These are phyloP conservation scores for Calonectria naviculata DNA, from an alignment of 2,329 filamentous ascomycete genomes.

Conservation along the genomic window DNA sequence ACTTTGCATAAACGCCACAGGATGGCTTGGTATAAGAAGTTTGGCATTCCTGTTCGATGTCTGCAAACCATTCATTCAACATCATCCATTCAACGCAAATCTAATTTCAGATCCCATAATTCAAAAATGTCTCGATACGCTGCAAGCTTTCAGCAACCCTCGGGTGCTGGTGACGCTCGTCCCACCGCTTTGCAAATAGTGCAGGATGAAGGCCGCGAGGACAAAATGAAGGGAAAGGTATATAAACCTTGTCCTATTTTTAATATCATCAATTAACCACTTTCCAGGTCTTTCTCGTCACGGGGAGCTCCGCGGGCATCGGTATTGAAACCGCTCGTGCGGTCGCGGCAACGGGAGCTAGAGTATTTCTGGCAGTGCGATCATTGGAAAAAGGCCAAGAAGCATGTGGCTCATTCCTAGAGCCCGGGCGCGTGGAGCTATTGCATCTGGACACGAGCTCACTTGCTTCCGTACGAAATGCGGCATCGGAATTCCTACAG, in stretches of 20 bases:
- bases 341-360: neutral
- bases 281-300: neutral
- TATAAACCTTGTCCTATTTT: accelerated
- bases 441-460: neutral
- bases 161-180: neutral
- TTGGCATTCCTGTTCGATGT: too few relatives aligned
- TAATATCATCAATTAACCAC: neutral
- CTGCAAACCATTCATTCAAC: too few relatives aligned
- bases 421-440: neutral
- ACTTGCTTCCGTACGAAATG: neutral
- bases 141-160: neutral
- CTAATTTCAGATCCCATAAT: too few relatives aligned
- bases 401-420: neutral
- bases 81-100: too few relatives aligned
- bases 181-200: neutral
- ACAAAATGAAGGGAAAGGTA: neutral
- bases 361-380: neutral
- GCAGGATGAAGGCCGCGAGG: neutral
- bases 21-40: too few relatives aligned
- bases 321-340: neutral
- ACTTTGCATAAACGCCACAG: too few relatives aligned
- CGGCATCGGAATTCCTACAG: neutral
- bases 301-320: neutral
- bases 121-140: neutral
- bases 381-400: neutral